A percentile compares a stretch with the other conserved stretches of the same genome.
phyloP scores from a whole-genome alignment of 176 grass and related monocot species.

The Aegilops tauschii region DNA sequence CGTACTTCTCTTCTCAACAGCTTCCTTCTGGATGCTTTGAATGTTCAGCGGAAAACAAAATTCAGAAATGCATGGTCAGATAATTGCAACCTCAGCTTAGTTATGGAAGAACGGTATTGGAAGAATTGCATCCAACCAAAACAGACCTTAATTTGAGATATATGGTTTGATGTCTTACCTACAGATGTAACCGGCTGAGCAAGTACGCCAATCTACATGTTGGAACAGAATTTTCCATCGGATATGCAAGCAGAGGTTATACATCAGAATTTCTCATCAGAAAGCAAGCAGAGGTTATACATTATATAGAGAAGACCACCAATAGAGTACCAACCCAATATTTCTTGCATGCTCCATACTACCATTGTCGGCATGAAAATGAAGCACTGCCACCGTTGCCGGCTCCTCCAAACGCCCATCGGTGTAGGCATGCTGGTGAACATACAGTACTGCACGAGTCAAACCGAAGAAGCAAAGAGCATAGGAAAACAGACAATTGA shows the following conservation, averaged over 20 bases:
- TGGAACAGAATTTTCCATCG: background rate
- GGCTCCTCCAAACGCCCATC: constrained; percentile 81
- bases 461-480: background rate
- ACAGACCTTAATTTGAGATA: background rate
- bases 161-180: constrained; percentile 1
- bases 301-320: background rate
- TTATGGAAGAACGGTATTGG: background rate
- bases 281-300: background rate
- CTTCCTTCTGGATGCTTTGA: constrained; percentile 25
- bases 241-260: background rate
- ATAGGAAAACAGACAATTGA: background rate
- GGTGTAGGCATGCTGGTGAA: constrained; percentile 71
- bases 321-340: constrained; percentile 46
- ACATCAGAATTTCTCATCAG: background rate
- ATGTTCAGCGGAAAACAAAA: constrained; percentile 20
- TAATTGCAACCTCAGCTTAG: background rate
- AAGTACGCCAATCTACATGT: constrained; percentile 54
- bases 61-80: background rate
- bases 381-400: constrained; percentile 40
- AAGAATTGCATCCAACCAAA: background rate
- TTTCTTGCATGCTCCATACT: constrained; percentile 47
- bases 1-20: background rate
- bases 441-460: constrained; percentile 12
- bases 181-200: constrained; percentile 55
- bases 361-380: constrained; percentile 58